Percentiles rank a stretch among this genome's conserved stretches.
Evolutionary conservation across 768 basidiomycete species (phyloP).

Genomic region (Pleurotus sapidus): DNA sequence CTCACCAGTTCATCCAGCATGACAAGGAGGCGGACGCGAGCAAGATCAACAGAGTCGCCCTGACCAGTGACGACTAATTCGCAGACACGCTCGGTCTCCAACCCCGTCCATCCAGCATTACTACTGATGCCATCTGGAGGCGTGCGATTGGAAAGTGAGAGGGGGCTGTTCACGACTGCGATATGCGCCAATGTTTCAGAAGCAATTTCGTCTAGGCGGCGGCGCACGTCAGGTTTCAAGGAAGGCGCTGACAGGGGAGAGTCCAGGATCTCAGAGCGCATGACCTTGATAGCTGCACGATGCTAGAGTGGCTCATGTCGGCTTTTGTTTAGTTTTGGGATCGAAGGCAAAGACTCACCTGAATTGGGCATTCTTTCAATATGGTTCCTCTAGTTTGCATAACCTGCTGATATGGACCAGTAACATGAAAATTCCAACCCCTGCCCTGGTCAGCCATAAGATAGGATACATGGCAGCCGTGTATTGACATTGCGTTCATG

Average conservation of each 20-base stretch:
- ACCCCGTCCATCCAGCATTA: slow-evolving; percentile 80
- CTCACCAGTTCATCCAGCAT: slow-evolving; percentile 93
- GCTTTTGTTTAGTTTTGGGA: too few relatives aligned
- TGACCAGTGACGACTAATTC: slow-evolving; percentile 89
- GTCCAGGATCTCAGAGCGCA: slow-evolving; percentile 92
- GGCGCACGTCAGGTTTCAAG: slow-evolving; percentile 79
- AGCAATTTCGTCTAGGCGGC: slow-evolving; percentile 91
- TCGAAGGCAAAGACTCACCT: slow-evolving; percentile 41
- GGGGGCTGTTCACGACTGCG: slow-evolving; percentile 86
- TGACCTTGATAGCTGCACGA: slow-evolving; percentile 83
- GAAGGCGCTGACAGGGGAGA: slow-evolving; percentile 73
- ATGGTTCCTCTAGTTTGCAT: slow-evolving; percentile 88
- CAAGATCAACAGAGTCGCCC: slow-evolving; percentile 87
- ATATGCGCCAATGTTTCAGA: slow-evolving; percentile 91
- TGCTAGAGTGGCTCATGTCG: slow-evolving; percentile 42
- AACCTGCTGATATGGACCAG: slow-evolving; percentile 90
- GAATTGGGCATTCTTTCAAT: slow-evolving; percentile 84
- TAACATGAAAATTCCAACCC: slow-evolving; percentile 88
- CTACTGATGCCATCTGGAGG: slow-evolving; percentile 76
- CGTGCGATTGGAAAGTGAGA: slow-evolving; percentile 69
- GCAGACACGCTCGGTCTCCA: slow-evolving; percentile 93
- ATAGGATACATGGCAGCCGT: slow-evolving; percentile 84
- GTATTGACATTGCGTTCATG: slow-evolving; percentile 74
- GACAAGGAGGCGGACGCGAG: slow-evolving; percentile 85
- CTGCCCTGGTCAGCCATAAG: slow-evolving; percentile 67